A percentile compares a stretch with the other conserved stretches of the same genome.
Evolutionary conservation across 257 asterid species (phyloP).

Genomic region (Gentiana macrophylla): DNA sequence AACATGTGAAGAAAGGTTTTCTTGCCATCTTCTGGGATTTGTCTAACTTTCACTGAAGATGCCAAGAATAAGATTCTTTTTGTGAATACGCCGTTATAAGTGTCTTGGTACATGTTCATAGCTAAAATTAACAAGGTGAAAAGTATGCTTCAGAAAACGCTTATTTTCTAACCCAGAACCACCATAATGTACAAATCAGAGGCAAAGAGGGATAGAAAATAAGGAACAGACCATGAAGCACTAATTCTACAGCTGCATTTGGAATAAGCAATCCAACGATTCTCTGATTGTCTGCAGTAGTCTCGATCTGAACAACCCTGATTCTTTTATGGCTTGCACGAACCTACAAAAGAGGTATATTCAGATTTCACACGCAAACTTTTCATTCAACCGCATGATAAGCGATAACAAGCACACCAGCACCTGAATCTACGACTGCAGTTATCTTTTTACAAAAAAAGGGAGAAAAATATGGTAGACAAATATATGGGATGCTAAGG

Average conservation of each 20-base stretch:
- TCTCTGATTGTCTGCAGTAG: slow-evolving; percentile 72
- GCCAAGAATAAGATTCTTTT: neutral
- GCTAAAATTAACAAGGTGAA: neutral
- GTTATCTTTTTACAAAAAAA: too few relatives aligned
- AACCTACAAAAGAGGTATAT: slow-evolving; percentile 33
- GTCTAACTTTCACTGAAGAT: neutral
- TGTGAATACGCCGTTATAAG: neutral
- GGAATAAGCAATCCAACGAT: slow-evolving; percentile 88
- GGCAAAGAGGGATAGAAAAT: neutral
- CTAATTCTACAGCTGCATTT: slow-evolving; percentile 85
- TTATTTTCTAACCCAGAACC: neutral
- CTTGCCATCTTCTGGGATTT: neutral
- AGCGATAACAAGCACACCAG: neutral
- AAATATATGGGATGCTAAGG: too few relatives aligned
- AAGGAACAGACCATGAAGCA: slow-evolving; percentile 65
- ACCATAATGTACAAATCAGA: neutral
- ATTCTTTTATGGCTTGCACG: slow-evolving; percentile 74
- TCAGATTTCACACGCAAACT: neutral
- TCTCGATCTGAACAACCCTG: slow-evolving; percentile 81
- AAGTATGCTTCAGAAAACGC: neutral
- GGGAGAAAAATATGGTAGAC: too few relatives aligned
- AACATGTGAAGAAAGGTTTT: too few relatives aligned
- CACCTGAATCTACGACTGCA: too few relatives aligned
- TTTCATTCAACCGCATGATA: neutral
- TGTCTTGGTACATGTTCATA: neutral